These are phyloP conservation scores for Paecilomyces dactylethromorphus DNA, from an alignment of 2,329 filamentous ascomycete genomes.

Conservation along the genomic window DNA sequence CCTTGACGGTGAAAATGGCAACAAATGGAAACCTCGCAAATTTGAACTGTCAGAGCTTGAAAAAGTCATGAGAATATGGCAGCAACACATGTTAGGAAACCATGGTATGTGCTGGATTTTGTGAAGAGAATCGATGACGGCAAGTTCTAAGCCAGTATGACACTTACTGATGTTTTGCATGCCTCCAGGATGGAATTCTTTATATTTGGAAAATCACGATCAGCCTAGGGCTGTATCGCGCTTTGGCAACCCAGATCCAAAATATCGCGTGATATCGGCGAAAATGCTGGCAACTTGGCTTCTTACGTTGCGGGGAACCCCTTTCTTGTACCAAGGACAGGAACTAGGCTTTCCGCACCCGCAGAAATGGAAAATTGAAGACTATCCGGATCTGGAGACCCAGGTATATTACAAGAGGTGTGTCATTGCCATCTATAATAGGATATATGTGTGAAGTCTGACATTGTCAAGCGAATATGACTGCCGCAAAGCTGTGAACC, in stretches of 20 bases:
- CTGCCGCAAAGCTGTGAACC: constrained; percentile 6
- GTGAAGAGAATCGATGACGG: not conserved
- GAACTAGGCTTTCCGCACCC: constrained; percentile 58
- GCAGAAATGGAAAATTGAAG: constrained; percentile 40
- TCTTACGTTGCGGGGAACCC: constrained; percentile 44
- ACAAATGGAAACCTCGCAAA: constrained; percentile 17
- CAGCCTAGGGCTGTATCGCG: constrained; percentile 51
- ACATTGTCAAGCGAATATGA: constrained; percentile 6
- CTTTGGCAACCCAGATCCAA: constrained; percentile 42
- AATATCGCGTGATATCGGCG: constrained; percentile 39
- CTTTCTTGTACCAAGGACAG: constrained; percentile 56
- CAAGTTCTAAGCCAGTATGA: not conserved
- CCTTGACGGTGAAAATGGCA: constrained; percentile 10
- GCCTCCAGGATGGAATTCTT: constrained; percentile 48
- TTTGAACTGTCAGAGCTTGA: constrained; percentile 10
- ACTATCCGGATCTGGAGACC: constrained; percentile 38
- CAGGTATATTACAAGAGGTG: constrained; percentile 42
- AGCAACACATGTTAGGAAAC: constrained; percentile 14
- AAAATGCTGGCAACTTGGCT: constrained; percentile 51
- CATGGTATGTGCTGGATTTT: constrained; percentile 3
- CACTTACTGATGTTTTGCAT: not conserved
- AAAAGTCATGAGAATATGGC: constrained; percentile 8
- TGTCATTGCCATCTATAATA: constrained; percentile 11
- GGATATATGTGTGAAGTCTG: not conserved
- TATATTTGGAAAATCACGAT: constrained; percentile 61